phyloP scores from a whole-genome alignment of 1,284 basidiomycete species.

The Leccinum solheimii region DNA sequence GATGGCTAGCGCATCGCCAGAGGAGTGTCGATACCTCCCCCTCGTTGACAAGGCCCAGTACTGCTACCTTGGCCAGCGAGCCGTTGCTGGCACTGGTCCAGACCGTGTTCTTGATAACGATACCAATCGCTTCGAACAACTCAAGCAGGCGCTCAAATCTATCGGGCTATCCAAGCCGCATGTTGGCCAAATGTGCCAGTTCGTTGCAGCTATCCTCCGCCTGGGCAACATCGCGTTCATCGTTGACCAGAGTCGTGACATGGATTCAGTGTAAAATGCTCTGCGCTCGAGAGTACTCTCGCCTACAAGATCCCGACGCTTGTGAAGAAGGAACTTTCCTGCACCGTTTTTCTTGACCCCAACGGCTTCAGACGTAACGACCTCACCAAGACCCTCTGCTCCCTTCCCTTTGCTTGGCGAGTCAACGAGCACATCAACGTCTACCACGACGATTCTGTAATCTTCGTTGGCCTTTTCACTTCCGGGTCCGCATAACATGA shows the following conservation, averaged over 20 bases:
- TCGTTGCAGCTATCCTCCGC: slow-evolving; percentile 93
- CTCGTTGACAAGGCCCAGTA: slow-evolving; percentile 80
- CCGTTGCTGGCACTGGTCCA: slow-evolving; percentile 39
- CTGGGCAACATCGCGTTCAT: slow-evolving; percentile 95
- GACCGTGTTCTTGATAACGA: slow-evolving; percentile 67
- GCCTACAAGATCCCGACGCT: slow-evolving; percentile 87
- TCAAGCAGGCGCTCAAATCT: slow-evolving; percentile 91
- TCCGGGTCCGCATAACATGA: slow-evolving; percentile 88
- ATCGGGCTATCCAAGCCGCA: slow-evolving; percentile 92
- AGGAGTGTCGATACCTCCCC: slow-evolving; percentile 91
- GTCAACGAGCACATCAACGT: slow-evolving; percentile 96
- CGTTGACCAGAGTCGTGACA: slow-evolving; percentile 76
- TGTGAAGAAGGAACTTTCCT: slow-evolving; percentile 86
- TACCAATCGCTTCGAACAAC: slow-evolving; percentile 81
- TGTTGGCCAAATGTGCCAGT: slow-evolving; percentile 93
- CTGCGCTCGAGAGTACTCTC: slow-evolving; percentile 72
- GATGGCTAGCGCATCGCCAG: slow-evolving; percentile 82
- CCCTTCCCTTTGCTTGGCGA: slow-evolving; percentile 69
- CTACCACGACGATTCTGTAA: slow-evolving; percentile 86
- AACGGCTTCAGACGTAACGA: slow-evolving; percentile 90
- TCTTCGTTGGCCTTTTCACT: slow-evolving; percentile 95
- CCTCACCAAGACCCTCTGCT: slow-evolving; percentile 90
- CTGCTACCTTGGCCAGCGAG: slow-evolving; percentile 79
- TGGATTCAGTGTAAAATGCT: slow-evolving; percentile 80
- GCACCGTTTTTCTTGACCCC: slow-evolving; percentile 93